Conservation (phyloP, 2,329 filamentous ascomycete genomes). For the Trichophyton rubrum region DNA sequence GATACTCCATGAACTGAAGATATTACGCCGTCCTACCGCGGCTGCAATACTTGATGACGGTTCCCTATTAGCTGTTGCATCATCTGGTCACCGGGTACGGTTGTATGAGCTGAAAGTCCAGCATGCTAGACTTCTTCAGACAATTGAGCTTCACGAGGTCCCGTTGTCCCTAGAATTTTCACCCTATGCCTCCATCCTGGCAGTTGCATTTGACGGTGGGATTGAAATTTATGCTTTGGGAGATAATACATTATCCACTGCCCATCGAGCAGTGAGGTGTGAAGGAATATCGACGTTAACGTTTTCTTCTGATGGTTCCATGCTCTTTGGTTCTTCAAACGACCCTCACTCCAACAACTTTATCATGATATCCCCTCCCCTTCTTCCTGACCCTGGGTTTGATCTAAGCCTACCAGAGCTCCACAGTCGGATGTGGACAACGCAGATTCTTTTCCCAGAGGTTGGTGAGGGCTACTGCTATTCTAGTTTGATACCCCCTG, state of each 20-base stretch:
- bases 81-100: slow-evolving; percentile 71
- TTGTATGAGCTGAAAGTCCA: slow-evolving; percentile 59
- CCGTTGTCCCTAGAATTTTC: slow-evolving; percentile 69
- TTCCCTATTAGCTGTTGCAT: slow-evolving; percentile 62
- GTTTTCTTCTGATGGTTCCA: slow-evolving; percentile 66
- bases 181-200: slow-evolving; percentile 67
- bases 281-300: slow-evolving; percentile 59
- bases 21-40: slow-evolving; percentile 60
- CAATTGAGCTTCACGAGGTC: slow-evolving; percentile 63
- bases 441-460: slow-evolving; percentile 72
- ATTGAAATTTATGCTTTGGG: slow-evolving; percentile 74
- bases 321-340: slow-evolving; percentile 63
- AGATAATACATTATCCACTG: slow-evolving; percentile 49
- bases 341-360: slow-evolving; percentile 54
- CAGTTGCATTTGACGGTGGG: slow-evolving; percentile 74
- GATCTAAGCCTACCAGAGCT: slow-evolving; percentile 45
- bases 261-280: slow-evolving; percentile 66
- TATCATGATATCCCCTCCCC: slow-evolving; percentile 66
- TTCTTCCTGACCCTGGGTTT: slow-evolving; percentile 49
- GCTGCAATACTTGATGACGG: slow-evolving; percentile 71
- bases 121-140: slow-evolving; percentile 58
- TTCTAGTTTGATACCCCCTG: slow-evolving; percentile 49
- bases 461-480: slow-evolving; percentile 69
- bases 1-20: slow-evolving; percentile 67
- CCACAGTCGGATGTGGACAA: slow-evolving; percentile 68